These are phyloP conservation scores for Picea sitchensis DNA, from an alignment of 75 land plant genomes.

Conservation along the genomic window DNA sequence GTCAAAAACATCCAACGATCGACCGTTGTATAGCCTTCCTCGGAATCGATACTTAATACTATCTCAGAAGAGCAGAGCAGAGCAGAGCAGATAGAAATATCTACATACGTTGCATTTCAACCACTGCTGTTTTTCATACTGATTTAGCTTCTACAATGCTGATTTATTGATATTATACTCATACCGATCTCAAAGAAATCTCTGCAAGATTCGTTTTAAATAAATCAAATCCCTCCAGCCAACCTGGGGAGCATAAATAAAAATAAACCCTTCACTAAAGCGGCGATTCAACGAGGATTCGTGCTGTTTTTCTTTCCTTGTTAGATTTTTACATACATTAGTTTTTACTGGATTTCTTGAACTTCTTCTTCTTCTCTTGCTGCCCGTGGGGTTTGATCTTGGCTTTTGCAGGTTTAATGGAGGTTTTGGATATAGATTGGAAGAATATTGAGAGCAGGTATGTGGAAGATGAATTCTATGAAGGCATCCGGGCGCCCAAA, in stretches of 20 bases:
- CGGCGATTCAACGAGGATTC: not conserved
- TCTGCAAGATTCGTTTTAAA: not conserved
- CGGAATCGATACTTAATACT: not conserved
- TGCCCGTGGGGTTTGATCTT: not conserved
- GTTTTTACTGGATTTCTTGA: not conserved
- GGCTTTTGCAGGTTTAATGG: conserved; percentile 32
- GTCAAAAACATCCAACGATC: not conserved
- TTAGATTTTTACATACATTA: not conserved
- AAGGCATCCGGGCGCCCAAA: conserved; percentile 80
- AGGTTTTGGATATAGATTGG: conserved; percentile 68
- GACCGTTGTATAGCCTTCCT: conserved; percentile 1
- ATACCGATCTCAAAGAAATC: not conserved
- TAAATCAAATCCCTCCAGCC: not conserved
- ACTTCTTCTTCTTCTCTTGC: not conserved
- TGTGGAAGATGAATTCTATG: conserved; percentile 66
- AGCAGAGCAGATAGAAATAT: not conserved
- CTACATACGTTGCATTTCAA: not conserved
- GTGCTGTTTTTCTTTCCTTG: not conserved
- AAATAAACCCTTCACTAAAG: not conserved
- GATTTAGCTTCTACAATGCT: not conserved
- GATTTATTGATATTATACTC: not conserved
- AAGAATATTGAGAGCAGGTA: conserved; percentile 46
- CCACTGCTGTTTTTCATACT: not conserved
- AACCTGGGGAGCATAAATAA: too few relatives aligned
- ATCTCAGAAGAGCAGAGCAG: not conserved